Base-by-base conservation (phyloP, 164 flowering plant species). In the Vitis labrusca region DNA sequence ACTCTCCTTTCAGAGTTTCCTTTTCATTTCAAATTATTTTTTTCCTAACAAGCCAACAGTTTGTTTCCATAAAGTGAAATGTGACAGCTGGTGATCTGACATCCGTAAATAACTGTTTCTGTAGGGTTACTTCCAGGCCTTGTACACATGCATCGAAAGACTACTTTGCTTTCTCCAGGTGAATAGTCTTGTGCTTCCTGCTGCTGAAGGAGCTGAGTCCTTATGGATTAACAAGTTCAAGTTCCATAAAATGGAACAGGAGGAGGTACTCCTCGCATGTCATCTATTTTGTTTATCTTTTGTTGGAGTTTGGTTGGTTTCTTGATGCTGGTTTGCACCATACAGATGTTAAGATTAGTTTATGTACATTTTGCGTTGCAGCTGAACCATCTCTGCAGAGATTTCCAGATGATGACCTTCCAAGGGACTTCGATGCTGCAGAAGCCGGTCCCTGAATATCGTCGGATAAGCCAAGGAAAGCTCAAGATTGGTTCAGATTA, bases 121-220 rank as follows among this genome's bases (percentile, higher is more conserved):
- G 54, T 32, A 90, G 95, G 95, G 95, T 48, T 88, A 85, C 70
- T 90, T 90, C 74, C 87, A 88, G 59, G n/a, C 83, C 12, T 65
- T 88, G 17, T 88, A 79, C 56, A 55, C 75, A 32, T 88, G 95
- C 67, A 75, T 90, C 23, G 88, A 88, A 79, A 63, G 70, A 32
- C 73, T 86, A 1, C 84, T 90, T 3, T 67, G 67, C 14, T 83
- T 78, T 11, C 48, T 85, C 53, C 75, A 79, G 6, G 92, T 90
- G 69, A 81, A 73, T 63, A 71, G 69, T 6, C 75, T 90, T 23
- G 83, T 85, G 59, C 85, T 90, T 59, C 92, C 95, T 5, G 86
- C 95, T 19, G 92, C 95, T 7, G 85, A 82, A 10, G 95, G 85
- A 76, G 88, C 88, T 1, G 83, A 79, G 70, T 79, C 91, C 1